These are phyloP conservation scores for Sanghuangporus sanghuang DNA, from an alignment of 1,284 basidiomycete genomes.

Conservation along the genomic window DNA sequence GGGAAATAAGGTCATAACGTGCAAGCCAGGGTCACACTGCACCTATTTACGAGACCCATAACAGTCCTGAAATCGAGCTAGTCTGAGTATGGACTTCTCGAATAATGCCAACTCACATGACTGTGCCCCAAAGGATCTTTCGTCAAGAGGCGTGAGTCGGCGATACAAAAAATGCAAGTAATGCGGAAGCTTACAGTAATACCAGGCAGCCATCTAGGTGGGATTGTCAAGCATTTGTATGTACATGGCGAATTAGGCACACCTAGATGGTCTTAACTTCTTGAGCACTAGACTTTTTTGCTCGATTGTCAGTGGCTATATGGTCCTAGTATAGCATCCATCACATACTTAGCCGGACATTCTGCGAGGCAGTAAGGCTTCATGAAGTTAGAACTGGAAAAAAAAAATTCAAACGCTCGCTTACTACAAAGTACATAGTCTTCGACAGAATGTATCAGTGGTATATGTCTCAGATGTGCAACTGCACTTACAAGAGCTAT, in stretches of 20 bases:
- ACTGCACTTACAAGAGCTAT: slow-evolving; percentile 48
- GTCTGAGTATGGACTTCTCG: background rate
- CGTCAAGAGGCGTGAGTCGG: slow-evolving; percentile 18
- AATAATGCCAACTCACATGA: slow-evolving; percentile 33
- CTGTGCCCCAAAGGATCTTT: slow-evolving; percentile 41
- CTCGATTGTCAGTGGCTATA: background rate
- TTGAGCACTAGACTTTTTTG: slow-evolving; percentile 41
- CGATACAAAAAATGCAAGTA: background rate
- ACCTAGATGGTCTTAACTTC: slow-evolving; percentile 46
- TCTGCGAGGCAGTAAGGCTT: slow-evolving; percentile 60
- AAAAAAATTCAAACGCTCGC: slow-evolving; percentile 21
- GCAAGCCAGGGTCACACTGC: slow-evolving; percentile 28
- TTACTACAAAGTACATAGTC: slow-evolving; percentile 68
- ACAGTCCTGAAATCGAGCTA: slow-evolving; percentile 37
- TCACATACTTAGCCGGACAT: slow-evolving; percentile 51
- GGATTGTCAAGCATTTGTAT: background rate
- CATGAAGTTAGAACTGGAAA: background rate
- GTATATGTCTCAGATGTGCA: background rate
- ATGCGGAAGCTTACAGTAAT: slow-evolving; percentile 34
- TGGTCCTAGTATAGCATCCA: background rate
- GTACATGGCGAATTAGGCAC: slow-evolving; percentile 13
- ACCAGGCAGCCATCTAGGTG: slow-evolving; percentile 39
- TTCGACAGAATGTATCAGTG: slow-evolving; percentile 23
- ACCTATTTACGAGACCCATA: slow-evolving; percentile 68
- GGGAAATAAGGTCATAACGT: slow-evolving; percentile 40